These are phyloP conservation scores for Amylostereum areolatum DNA, from an alignment of 1,284 basidiomycete genomes.

Conservation along the genomic window DNA sequence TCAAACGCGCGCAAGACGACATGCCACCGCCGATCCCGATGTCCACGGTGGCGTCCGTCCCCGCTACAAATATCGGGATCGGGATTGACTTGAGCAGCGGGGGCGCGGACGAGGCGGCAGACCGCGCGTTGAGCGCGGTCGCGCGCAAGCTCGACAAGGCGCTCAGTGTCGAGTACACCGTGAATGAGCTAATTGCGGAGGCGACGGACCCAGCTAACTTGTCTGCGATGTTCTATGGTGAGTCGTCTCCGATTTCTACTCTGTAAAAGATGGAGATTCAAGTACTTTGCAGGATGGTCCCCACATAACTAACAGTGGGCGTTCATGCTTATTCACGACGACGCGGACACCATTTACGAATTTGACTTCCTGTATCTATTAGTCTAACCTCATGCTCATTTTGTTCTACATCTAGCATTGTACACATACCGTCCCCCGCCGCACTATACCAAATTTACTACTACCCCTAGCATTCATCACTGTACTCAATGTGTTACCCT, in stretches of 20 bases:
- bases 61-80: conserved; percentile 28
- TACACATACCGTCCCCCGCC: too few species aligned
- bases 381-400: too few species aligned
- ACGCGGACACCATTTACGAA: too few species aligned
- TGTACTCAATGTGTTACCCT: too few species aligned
- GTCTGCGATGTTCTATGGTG: conserved; percentile 74
- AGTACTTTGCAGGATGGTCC: too few species aligned
- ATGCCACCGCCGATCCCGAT: conserved; percentile 16
- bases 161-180: conserved; percentile 87
- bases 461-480: too few species aligned
- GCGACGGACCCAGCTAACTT: conserved; percentile 79
- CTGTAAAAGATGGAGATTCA: too few species aligned
- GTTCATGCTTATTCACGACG: too few species aligned
- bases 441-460: too few species aligned
- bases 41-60: conserved; percentile 17
- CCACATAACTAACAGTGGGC: too few species aligned
- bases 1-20: conserved; percentile 48
- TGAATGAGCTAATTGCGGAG: conserved; percentile 90
- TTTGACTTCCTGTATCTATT: too few species aligned
- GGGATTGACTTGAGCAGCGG: conserved; percentile 59
- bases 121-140: conserved; percentile 80
- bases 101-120: conserved; percentile 80
- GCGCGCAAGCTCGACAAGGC: conserved; percentile 77
- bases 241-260: conserved; percentile 14
- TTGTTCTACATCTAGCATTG: too few species aligned